phyloP scores from a whole-genome alignment of 2,329 filamentous ascomycete species.

The Coniella lustricola region DNA sequence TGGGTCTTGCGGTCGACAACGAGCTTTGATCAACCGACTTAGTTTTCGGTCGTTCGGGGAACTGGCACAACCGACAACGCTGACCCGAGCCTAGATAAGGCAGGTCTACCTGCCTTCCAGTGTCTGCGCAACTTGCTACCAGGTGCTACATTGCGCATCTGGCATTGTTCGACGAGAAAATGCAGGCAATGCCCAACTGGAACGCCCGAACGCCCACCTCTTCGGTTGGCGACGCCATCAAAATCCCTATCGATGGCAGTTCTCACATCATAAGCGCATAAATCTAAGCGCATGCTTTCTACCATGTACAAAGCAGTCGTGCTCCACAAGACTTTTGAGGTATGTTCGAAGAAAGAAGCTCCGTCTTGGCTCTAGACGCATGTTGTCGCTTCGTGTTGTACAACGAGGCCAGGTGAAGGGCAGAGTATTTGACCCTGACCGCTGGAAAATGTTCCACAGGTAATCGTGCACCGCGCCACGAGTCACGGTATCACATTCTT shows the following conservation, averaged over 20 bases:
- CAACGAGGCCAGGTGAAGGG: too few relatives aligned
- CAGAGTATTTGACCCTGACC: too few relatives aligned
- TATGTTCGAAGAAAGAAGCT: too few relatives aligned
- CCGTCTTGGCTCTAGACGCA: too few relatives aligned
- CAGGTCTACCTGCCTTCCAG: not conserved
- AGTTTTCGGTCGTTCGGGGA: conserved; percentile 3
- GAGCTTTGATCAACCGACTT: not conserved
- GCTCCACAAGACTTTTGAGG: too few relatives aligned
- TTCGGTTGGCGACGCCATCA: not conserved
- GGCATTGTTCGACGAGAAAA: not conserved
- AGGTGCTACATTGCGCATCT: too few relatives aligned
- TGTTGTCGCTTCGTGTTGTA: too few relatives aligned
- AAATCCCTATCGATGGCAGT: not conserved
- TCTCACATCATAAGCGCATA: not conserved
- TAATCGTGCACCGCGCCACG: not conserved
- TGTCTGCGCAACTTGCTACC: not conserved
- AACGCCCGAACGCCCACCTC: not conserved
- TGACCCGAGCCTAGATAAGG: not conserved
- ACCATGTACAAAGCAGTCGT: not conserved
- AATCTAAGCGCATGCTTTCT: too few relatives aligned
- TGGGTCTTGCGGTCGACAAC: not conserved
- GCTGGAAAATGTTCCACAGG: not conserved
- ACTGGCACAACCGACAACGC: conserved; percentile 2
- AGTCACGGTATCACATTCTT: not conserved
- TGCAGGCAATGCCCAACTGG: not conserved